A percentile compares a stretch with the other conserved stretches of the same genome.
These are phyloP conservation scores for Alternaria metachromatica DNA, from an alignment of 2,329 filamentous ascomycete species.

Conservation along the genomic window DNA sequence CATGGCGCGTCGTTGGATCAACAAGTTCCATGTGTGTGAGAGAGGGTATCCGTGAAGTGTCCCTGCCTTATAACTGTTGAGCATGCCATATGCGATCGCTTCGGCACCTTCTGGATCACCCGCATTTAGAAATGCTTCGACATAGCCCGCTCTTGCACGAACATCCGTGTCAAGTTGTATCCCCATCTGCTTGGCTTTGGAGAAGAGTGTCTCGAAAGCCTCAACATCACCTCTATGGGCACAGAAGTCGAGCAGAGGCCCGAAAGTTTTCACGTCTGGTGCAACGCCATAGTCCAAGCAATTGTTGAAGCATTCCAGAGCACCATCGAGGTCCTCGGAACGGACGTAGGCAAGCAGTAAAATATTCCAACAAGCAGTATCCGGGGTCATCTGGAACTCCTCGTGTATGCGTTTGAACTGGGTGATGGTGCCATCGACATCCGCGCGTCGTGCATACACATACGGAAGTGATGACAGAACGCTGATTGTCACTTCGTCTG, in stretches of 20 bases:
- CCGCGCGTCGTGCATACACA: constrained; percentile 72
- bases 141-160: constrained; percentile 53
- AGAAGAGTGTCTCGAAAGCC: constrained; percentile 69
- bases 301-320: constrained; percentile 67
- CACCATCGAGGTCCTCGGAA: constrained; percentile 70
- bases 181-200: constrained; percentile 61
- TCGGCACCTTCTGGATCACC: constrained; percentile 52
- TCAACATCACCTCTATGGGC: constrained; percentile 76
- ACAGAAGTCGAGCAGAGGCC: constrained; percentile 75
- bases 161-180: constrained; percentile 30
- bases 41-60: constrained; percentile 56
- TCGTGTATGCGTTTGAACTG: constrained; percentile 68
- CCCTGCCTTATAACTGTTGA: constrained; percentile 51
- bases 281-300: constrained; percentile 58
- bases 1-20: constrained; percentile 73
- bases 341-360: constrained; percentile 74
- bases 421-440: constrained; percentile 64
- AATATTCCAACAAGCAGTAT: constrained; percentile 74
- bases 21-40: constrained; percentile 77
- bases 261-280: constrained; percentile 71
- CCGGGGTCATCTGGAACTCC: constrained; percentile 64
- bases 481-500: constrained; percentile 14
- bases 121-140: constrained; percentile 66
- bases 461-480: constrained; percentile 61
- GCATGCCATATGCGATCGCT: constrained; percentile 64